Base-by-base conservation (phyloP, 2,329 filamentous ascomycete genomes). In the Lasiodiplodia sp. region DNA sequence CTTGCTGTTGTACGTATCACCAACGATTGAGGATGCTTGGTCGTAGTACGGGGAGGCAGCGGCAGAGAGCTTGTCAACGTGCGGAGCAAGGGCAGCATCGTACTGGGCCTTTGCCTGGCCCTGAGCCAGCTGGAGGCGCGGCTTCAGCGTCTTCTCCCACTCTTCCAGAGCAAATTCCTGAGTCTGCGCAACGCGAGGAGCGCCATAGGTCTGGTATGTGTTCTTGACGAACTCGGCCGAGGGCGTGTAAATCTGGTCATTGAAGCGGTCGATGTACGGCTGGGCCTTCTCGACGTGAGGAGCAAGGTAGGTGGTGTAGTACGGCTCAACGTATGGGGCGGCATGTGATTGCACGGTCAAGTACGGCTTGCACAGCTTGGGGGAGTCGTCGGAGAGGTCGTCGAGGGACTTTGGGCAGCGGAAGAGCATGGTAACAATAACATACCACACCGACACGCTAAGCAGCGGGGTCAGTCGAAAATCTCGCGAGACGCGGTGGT, bases 381-480 rank as follows among this genome's bases (percentile, higher is more conserved):
- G 92, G 1, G 93, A 92, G 37, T 85, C 81, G 31, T 91, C 87
- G 74, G 88, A 87, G 75, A 96, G 87, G 31, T 88, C 86, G 34
- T 90, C 86, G 70, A 90, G 81, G 10, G 87, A 88, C 3, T 89
- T 84, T 14, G 95, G 95, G 79, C 95, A 99, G 70, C 91, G 88
- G 78, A 99, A 92, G 69, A 95, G 81, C 67, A 96, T 83, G 28
- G 92, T 96, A 70, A 94, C 80, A 71, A 98, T 89, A 44, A 90
- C 86, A 78, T 96, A 97, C 95, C 95, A 99, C 23, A 93, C 91
- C 69, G 90, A 79, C 55, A 97, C 79, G 75, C 95, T 95, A 71
- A 3, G 23, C 7, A 6, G 12, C 40, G 56, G 55, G 21, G 64
- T 67, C 55, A 69, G 53, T 40, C 53, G 60, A 56, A 67, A 69